Conservation (phyloP, 768 basidiomycete species). For the Pulveroboletus sp. region DNA sequence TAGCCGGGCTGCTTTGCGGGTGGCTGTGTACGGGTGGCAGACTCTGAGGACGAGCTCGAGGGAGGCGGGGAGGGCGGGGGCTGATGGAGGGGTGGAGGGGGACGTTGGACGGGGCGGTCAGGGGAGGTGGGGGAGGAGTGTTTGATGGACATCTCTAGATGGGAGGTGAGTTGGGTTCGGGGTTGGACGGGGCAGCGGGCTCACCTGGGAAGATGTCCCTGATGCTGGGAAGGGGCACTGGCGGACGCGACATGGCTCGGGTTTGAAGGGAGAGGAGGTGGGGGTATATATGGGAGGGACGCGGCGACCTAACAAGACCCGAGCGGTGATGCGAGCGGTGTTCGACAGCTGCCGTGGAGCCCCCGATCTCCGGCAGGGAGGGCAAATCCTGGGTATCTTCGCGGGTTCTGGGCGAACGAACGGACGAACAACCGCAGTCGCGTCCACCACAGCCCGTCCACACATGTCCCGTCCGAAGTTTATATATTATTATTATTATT, state of each 20-base stretch:
- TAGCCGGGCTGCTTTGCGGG: constrained; percentile 21
- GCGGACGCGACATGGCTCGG: constrained; percentile 21
- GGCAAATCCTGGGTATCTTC: constrained; percentile 23
- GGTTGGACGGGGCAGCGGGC: background rate
- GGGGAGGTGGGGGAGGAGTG: background rate
- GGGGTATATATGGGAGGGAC: constrained; percentile 15
- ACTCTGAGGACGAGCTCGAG: constrained; percentile 28
- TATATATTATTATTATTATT: too few relatives aligned
- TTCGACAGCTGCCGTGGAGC: constrained; percentile 9
- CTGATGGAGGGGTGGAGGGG: constrained; percentile 6
- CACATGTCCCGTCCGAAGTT: background rate
- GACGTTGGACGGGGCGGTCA: constrained; percentile 6
- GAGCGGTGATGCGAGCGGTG: constrained; percentile 19
- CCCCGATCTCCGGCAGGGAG: constrained; percentile 17
- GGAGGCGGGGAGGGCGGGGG: constrained; percentile 24
- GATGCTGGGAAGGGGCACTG: constrained; percentile 44
- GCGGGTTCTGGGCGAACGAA: constrained; percentile 8
- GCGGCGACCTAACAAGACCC: constrained; percentile 23
- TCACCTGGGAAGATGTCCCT: constrained; percentile 55
- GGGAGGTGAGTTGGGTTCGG: background rate
- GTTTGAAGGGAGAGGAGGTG: background rate
- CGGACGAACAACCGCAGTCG: background rate
- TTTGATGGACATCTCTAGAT: constrained; percentile 23
- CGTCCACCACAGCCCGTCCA: background rate
- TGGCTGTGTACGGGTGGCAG: constrained; percentile 19